Percentiles rank a stretch among this genome's conserved stretches.
These are phyloP conservation scores for Tripterygium wilfordii DNA, from an alignment of 177 flowering plant species.

Conservation along the genomic window DNA sequence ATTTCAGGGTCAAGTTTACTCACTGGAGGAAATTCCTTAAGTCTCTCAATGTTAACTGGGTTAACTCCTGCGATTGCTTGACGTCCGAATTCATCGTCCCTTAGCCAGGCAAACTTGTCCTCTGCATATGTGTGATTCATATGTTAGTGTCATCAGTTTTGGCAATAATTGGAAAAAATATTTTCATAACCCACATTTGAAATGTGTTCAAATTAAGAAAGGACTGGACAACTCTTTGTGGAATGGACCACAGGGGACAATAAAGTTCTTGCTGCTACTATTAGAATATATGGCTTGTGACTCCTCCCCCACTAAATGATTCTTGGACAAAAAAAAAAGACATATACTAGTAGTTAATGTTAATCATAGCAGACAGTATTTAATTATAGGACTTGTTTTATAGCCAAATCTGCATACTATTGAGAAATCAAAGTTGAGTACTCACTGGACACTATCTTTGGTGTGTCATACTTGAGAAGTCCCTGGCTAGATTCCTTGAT, in stretches of 20 bases:
- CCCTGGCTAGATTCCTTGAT: constrained; percentile 66
- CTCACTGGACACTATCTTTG: constrained; percentile 79
- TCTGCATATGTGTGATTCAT: constrained; percentile 34
- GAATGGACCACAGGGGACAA: no score
- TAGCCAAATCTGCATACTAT: no score
- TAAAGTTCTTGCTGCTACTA: no score
- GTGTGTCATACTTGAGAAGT: constrained; percentile 75
- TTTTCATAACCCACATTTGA: constrained; percentile 1
- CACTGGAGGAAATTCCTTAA: constrained; percentile 67
- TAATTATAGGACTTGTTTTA: no score
- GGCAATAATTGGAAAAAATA: background rate
- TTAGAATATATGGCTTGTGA: no score
- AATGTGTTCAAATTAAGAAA: background rate
- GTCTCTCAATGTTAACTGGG: constrained; percentile 74
- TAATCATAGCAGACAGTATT: no score
- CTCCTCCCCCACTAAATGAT: background rate
- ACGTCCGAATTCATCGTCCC: constrained; percentile 94
- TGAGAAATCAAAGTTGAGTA: background rate
- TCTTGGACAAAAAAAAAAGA: no score
- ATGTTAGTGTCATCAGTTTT: background rate
- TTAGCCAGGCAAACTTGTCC: constrained; percentile 91
- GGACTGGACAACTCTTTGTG: no score
- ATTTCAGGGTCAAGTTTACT: constrained; percentile 85
- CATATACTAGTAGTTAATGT: no score
- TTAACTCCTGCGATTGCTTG: constrained; percentile 87